Base-by-base conservation (phyloP, 352 stramenopile species). In the Phytophthora hybrid region DNA sequence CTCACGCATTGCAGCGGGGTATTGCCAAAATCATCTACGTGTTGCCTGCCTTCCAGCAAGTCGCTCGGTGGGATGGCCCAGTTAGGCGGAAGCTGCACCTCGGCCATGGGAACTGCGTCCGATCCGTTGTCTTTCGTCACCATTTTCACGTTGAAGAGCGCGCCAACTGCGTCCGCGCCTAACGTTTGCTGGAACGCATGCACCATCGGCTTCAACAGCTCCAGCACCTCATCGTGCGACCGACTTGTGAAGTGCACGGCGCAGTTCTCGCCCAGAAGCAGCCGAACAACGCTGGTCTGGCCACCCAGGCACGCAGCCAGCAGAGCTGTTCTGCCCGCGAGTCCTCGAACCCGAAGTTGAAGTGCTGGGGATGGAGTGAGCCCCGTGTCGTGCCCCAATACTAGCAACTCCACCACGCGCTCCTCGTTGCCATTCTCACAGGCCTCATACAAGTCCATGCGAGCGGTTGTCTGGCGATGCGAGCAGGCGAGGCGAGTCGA, bases 341-440 rank as follows among this genome's bases (percentile, higher is more conserved):
- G 83, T 4, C 81, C 82, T 63, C 83, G 81, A 58, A 18, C 23
- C 2, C 63, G 58, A 44, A 78, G 66, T 44, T 78, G 71, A 11
- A 57, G 47, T 26, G 65, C 49, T 58, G 65, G n/a, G 60, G 59
- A 71, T 9, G 47, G 1, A 46, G 31, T 19, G 26, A 57, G 47
- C 31, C 64, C 29, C 41, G 41, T 34, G 16, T 59, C 47, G 16
- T 83, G 74, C 18, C 81, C 79, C 13, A 81, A 69, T n/a, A 93
- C 57, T 34, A 95, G 74, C 31, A 93, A 73, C 75, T 93, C 88
- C 7, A 95, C 77, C 19, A 93, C 86, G 51, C 88, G 88, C 76
- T 95, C 88, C 61, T 95, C 88, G 58, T 95, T 95, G 59, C 88
- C 88, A 68, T 93, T 93, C 73, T 95, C 88, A 56, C 86, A 93